Percentiles rank a stretch among this genome's conserved stretches.
phyloP scores from a whole-genome alignment of 1,139 yeast species.

The Nakaseomyces glabratus region DNA sequence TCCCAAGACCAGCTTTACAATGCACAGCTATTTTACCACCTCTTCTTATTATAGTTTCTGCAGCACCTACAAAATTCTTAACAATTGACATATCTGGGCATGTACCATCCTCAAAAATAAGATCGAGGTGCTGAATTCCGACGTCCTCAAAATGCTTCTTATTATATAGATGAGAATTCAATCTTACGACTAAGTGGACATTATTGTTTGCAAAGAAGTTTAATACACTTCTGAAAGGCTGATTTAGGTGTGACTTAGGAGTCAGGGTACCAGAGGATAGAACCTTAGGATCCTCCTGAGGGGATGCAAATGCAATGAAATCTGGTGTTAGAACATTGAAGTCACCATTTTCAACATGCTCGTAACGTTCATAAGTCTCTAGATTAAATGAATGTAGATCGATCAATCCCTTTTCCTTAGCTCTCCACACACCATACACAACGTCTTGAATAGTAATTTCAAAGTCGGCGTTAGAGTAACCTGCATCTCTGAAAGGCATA shows the following conservation, averaged over 20 bases:
- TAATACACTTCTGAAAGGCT: conserved; percentile 72
- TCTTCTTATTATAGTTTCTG: conserved; percentile 70
- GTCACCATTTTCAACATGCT: conserved; percentile 94
- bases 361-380: conserved; percentile 90
- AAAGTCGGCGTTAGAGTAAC: conserved; percentile 90
- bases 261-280: conserved; percentile 17
- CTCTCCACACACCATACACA: conserved; percentile 95
- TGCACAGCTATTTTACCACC: conserved; percentile 96
- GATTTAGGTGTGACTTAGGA: conserved; percentile 38
- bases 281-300: conserved; percentile 57
- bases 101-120: conserved; percentile 96
- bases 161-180: conserved; percentile 86
- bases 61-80: conserved; percentile 86
- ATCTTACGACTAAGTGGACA: conserved; percentile 82
- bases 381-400: conserved; percentile 82
- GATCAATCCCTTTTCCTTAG: conserved; percentile 85
- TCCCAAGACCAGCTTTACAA: conserved; percentile 95
- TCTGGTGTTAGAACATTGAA: conserved; percentile 86
- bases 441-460: conserved; percentile 89
- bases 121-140: conserved; percentile 82
- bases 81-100: conserved; percentile 94
- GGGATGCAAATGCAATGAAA: conserved; percentile 96
- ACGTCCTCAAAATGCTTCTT: conserved; percentile 71
- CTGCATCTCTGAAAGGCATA: conserved; percentile 94
- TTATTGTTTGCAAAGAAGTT: conserved; percentile 61